Conservation (phyloP, 2,329 filamentous ascomycete species). For the Hypoxylon sp. region DNA sequence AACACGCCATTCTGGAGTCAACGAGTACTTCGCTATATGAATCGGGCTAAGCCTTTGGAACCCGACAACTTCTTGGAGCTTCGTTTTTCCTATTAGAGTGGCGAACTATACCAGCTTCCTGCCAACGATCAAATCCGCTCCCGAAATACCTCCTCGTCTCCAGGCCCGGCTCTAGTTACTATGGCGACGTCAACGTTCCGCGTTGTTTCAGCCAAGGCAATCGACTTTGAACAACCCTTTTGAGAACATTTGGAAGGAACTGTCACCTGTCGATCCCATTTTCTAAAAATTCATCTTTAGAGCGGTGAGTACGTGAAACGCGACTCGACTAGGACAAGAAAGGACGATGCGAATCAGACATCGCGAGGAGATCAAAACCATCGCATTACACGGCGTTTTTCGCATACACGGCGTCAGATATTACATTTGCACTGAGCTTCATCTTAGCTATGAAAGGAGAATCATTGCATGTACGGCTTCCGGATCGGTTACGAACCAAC, state of each 20-base stretch:
- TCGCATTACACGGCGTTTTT: constrained; percentile 43
- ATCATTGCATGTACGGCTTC: constrained; percentile 30
- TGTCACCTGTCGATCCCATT: constrained; percentile 5
- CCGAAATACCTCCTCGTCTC: background rate
- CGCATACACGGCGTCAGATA: constrained; percentile 29
- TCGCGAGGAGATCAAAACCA: constrained; percentile 24
- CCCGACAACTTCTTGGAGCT: constrained; percentile 17
- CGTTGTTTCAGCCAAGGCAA: constrained; percentile 8
- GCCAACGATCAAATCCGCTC: background rate
- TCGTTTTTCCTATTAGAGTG: constrained; percentile 6
- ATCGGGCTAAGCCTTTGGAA: constrained; percentile 10
- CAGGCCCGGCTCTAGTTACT: background rate
- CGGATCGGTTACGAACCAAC: constrained; percentile 23
- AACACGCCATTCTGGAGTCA: background rate
- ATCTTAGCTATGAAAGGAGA: constrained; percentile 17
- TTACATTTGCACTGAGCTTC: constrained; percentile 31
- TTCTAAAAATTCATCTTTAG: constrained; percentile 18
- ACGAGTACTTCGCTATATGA: background rate
- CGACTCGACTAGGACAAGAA: constrained; percentile 27
- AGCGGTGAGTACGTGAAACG: constrained; percentile 16
- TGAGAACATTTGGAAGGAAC: background rate
- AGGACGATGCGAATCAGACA: constrained; percentile 17
- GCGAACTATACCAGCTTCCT: constrained; percentile 3
- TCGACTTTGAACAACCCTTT: constrained; percentile 4
- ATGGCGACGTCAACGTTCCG: background rate